phyloP scores from a whole-genome alignment of 441 rosid species.

The Viola pubescens region DNA sequence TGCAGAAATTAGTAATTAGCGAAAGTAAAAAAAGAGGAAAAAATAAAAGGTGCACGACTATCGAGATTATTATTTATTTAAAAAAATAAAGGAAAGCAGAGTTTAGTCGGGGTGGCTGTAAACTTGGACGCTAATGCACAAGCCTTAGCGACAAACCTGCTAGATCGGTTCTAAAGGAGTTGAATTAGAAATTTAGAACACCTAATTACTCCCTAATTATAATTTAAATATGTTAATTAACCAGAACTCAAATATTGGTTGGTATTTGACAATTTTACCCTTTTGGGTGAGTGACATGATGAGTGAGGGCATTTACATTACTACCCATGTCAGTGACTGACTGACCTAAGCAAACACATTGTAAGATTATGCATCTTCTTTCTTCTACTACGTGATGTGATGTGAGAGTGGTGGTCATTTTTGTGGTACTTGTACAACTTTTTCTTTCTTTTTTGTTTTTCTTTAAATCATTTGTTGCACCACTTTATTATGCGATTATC shows the following conservation, averaged over 20 bases:
- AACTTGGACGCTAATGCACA: constrained; percentile 37
- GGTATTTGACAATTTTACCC: not conserved
- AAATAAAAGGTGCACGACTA: constrained; percentile 15
- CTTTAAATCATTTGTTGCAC: too few relatives aligned
- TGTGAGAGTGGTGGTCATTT: too few relatives aligned
- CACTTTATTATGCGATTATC: too few relatives aligned
- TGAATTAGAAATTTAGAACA: constrained; percentile 21
- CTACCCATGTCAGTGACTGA: constrained; percentile 8
- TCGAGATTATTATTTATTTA: constrained; percentile 9
- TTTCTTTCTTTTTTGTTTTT: too few relatives aligned
- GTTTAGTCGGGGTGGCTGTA: constrained; percentile 10
- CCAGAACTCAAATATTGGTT: not conserved
- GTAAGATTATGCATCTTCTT: not conserved
- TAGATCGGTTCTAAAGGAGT: constrained; percentile 40
- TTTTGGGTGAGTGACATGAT: not conserved
- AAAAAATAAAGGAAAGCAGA: constrained; percentile 23
- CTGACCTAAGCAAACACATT: not conserved
- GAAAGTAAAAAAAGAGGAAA: constrained; percentile 5
- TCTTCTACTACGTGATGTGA: too few relatives aligned
- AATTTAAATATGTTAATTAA: not conserved
- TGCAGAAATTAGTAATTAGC: not conserved
- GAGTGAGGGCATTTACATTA: not conserved
- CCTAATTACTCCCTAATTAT: not conserved
- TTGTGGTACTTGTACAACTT: too few relatives aligned
- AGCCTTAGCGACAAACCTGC: constrained; percentile 39